Conservation (phyloP, 2,329 filamentous ascomycete species). For the Cephalotrichum gorgonifer region DNA sequence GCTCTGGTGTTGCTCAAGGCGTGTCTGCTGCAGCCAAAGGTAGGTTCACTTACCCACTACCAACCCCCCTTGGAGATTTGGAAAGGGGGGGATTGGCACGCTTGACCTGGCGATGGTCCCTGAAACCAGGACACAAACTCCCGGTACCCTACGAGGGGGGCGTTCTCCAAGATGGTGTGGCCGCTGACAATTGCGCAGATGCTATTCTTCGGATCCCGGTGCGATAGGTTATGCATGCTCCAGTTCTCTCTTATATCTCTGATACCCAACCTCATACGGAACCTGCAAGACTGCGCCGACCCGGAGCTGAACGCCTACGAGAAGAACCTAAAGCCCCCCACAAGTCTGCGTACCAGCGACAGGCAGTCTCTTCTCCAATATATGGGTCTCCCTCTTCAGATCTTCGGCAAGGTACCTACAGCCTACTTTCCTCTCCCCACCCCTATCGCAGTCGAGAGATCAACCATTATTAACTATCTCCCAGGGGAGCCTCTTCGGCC, state of each 20-base stretch:
- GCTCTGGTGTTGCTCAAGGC: slow-evolving; percentile 91
- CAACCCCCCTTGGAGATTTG: neutral
- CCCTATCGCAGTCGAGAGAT: slow-evolving; percentile 1
- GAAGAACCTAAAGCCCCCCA: slow-evolving; percentile 62
- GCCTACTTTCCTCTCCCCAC: no score
- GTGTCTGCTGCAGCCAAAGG: slow-evolving; percentile 88
- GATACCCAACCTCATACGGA: slow-evolving; percentile 84
- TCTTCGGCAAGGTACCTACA: slow-evolving; percentile 83
- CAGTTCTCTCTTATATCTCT: slow-evolving; percentile 94
- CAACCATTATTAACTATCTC: neutral
- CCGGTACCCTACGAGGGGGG: no score
- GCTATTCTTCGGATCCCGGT: slow-evolving; percentile 96
- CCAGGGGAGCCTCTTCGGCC: slow-evolving; percentile 85
- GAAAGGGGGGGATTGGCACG: neutral
- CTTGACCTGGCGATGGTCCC: no score
- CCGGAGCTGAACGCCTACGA: slow-evolving; percentile 84
- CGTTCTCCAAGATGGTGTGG: no score
- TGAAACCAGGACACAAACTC: no score
- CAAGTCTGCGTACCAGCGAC: slow-evolving; percentile 84
- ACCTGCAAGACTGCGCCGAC: slow-evolving; percentile 89
- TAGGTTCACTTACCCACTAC: slow-evolving; percentile 32
- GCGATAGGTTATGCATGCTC: slow-evolving; percentile 93
- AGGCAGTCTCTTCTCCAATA: slow-evolving; percentile 81
- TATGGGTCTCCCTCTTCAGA: slow-evolving; percentile 88
- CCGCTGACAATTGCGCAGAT: slow-evolving; percentile 52